Conservation (phyloP, 1,139 yeast species). For the Saccharomyces pastorianus region DNA sequence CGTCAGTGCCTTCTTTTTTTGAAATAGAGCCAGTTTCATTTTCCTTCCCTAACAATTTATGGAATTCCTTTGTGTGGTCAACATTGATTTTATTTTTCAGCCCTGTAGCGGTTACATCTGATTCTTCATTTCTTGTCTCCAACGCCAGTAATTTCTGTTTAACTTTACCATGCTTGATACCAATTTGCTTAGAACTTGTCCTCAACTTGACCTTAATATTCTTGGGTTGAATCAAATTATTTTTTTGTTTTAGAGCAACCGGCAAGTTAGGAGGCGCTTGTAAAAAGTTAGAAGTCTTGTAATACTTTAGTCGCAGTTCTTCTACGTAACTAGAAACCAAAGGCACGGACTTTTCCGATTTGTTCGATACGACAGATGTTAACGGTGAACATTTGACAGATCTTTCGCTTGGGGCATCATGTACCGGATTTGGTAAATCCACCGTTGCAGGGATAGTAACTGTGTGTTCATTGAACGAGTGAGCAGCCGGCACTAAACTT, state of each 20-base stretch:
- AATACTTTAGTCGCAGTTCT: constrained; percentile 28
- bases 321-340: constrained; percentile 32
- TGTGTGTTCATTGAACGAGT: background rate
- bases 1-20: constrained; percentile 10
- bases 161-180: constrained; percentile 32
- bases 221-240: constrained; percentile 29
- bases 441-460: background rate
- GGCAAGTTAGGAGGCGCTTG: constrained; percentile 32
- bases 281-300: constrained; percentile 28
- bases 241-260: constrained; percentile 26
- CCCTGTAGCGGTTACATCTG: constrained; percentile 7
- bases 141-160: constrained; percentile 30
- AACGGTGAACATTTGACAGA: constrained; percentile 1
- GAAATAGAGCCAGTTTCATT: constrained; percentile 6
- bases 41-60: constrained; percentile 22
- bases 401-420: constrained; percentile 1
- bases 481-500: background rate
- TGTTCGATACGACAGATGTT: constrained; percentile 10
- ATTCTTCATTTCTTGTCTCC: constrained; percentile 28
- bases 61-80: constrained; percentile 31
- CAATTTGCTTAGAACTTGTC: constrained; percentile 31
- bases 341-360: constrained; percentile 21
- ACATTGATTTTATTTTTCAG: constrained; percentile 9
- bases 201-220: constrained; percentile 30
- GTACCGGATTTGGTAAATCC: background rate